Conservation (phyloP, 768 basidiomycete genomes). For the Suillus americanus region DNA sequence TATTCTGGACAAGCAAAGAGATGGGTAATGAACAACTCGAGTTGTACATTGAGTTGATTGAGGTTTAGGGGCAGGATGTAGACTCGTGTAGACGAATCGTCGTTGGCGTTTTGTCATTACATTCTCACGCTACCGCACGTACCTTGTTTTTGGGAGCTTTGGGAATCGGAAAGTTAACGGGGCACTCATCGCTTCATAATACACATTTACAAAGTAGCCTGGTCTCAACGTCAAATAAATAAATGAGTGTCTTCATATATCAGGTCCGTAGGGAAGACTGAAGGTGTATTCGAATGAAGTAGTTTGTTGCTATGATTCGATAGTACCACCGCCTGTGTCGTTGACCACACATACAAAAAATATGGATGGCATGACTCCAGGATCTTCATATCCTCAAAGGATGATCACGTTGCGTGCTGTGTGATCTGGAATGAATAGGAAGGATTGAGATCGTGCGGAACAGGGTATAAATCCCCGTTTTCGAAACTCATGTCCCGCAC, state of each 20-base stretch:
- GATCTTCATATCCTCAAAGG: background rate
- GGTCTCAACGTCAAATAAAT: background rate
- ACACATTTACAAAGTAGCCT: too few species aligned
- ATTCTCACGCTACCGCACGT: too few species aligned
- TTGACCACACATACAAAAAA: background rate
- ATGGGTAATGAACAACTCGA: too few species aligned
- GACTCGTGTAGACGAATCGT: too few species aligned
- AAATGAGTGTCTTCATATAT: background rate
- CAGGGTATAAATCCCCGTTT: slow-evolving; percentile 2
- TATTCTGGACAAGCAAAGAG: too few species aligned
- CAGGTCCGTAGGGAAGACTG: background rate
- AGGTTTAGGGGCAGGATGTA: too few species aligned
- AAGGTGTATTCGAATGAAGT: background rate
- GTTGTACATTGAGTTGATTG: too few species aligned
- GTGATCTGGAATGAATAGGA: slow-evolving; percentile 3
- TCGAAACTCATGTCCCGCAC: slow-evolving; percentile 2
- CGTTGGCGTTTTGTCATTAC: too few species aligned
- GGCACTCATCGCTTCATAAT: too few species aligned
- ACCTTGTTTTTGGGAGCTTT: too few species aligned
- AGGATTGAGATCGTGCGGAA: background rate
- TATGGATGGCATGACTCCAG: background rate
- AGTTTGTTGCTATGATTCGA: background rate
- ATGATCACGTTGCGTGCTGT: background rate
- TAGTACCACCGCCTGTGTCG: background rate
- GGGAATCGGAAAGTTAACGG: too few species aligned